phyloP scores from a whole-genome alignment of 768 basidiomycete species.

The Lentinula sp. region DNA sequence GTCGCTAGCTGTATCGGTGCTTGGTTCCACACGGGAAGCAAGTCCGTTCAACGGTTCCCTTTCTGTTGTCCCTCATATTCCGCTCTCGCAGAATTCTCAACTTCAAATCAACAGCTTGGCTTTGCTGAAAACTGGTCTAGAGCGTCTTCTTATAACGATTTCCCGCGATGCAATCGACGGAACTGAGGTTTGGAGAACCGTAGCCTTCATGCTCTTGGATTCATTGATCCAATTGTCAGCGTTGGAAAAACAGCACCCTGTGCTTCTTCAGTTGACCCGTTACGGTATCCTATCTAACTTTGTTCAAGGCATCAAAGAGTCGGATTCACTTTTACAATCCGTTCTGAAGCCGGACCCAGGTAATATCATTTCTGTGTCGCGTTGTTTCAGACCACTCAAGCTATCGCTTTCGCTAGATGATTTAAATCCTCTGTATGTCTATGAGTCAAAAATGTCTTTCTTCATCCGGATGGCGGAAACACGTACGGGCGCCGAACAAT shows the following conservation, averaged over 20 bases:
- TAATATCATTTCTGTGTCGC: conserved; percentile 27
- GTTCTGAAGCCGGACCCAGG: conserved; percentile 89
- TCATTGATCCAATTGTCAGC: conserved; percentile 70
- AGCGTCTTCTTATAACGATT: conserved; percentile 65
- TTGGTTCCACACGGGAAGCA: conserved; percentile 31
- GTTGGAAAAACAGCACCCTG: conserved; percentile 58
- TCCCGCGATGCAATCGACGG: conserved; percentile 93
- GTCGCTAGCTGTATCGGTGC: conserved; percentile 30
- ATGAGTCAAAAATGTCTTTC: conserved; percentile 91
- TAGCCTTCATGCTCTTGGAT: conserved; percentile 88
- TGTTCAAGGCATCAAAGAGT: conserved; percentile 78
- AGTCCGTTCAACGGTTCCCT: conserved; percentile 30
- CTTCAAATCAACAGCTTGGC: conserved; percentile 60
- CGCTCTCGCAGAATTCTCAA: conserved; percentile 18
- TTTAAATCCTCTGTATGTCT: conserved; percentile 87
- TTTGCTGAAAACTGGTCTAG: conserved; percentile 62
- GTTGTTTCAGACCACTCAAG: conserved; percentile 6
- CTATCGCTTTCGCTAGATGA: conserved; percentile 42
- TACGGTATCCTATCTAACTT: conserved; percentile 81
- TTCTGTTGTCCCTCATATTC: conserved; percentile 20
- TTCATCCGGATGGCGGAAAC: conserved; percentile 82
- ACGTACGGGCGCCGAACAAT: conserved; percentile 74
- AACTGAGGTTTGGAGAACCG: conserved; percentile 94
- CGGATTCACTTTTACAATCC: conserved; percentile 65
- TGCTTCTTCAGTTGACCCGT: conserved; percentile 53